Conservation (phyloP, 257 asterid genomes). For the Fraxinus pennsylvanica region DNA sequence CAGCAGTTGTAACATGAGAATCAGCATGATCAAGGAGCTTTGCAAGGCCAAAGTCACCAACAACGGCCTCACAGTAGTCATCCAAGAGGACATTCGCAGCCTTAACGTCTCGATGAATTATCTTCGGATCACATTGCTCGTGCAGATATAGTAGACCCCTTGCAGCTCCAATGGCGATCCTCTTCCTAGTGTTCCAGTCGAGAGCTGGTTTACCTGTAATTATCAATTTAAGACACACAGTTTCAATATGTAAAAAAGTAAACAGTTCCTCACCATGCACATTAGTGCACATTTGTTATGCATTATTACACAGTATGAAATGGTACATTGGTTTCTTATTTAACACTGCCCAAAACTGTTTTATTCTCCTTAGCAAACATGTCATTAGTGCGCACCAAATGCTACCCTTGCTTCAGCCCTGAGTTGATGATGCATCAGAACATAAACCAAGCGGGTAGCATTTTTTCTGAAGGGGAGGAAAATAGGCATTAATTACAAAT, state of each 20-base stretch:
- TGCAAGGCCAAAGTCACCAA: slow-evolving; percentile 96
- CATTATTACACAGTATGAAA: no score
- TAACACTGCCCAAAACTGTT: no score
- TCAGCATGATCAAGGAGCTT: slow-evolving; percentile 88
- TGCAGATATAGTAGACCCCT: slow-evolving; percentile 89
- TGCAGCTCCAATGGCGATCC: slow-evolving; percentile 88
- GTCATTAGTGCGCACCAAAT: neutral
- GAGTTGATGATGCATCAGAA: neutral
- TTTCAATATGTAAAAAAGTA: neutral
- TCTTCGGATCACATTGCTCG: slow-evolving; percentile 98
- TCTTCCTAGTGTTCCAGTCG: slow-evolving; percentile 85
- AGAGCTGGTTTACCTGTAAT: slow-evolving; percentile 70
- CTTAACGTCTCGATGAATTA: slow-evolving; percentile 93
- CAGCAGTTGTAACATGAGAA: slow-evolving; percentile 98
- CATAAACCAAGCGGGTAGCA: neutral
- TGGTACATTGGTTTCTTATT: neutral
- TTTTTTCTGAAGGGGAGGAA: neutral
- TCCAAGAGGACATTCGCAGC: slow-evolving; percentile 90
- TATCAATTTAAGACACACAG: neutral
- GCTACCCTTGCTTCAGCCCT: neutral
- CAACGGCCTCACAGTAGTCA: slow-evolving; percentile 79
- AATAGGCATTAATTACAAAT: no score
- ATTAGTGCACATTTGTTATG: neutral
- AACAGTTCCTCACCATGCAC: neutral
- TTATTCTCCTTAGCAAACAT: neutral